Conservation (phyloP, 2,329 filamentous ascomycete species). For the Pestalotiopsis fici region DNA sequence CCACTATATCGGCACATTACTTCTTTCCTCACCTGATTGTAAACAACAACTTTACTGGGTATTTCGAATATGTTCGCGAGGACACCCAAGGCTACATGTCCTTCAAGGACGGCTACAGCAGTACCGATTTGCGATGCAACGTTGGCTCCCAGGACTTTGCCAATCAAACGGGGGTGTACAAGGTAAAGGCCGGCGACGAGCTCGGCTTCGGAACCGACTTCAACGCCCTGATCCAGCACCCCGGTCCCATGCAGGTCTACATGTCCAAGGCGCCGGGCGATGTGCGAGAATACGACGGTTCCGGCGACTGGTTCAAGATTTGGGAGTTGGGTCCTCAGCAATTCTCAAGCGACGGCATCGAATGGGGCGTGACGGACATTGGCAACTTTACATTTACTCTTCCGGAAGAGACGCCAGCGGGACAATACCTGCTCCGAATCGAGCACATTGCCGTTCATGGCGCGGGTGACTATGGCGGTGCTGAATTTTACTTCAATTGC, state of each 20-base stretch:
- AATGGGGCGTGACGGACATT: not conserved
- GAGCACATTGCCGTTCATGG: not conserved
- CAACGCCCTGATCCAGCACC: not conserved
- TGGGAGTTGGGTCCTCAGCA: not conserved
- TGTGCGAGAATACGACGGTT: not conserved
- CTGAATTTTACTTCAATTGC: not conserved
- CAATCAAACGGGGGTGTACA: not conserved
- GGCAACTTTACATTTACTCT: not conserved
- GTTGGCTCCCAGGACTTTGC: not conserved
- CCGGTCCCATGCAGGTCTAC: not conserved
- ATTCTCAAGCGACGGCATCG: not conserved
- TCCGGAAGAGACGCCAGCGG: not conserved
- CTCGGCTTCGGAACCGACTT: not conserved
- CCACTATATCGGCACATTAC: not conserved
- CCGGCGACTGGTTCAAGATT: conserved; percentile 4
- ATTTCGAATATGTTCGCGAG: not conserved
- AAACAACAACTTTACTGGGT: not conserved
- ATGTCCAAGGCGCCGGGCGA: not conserved
- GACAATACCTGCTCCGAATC: not conserved
- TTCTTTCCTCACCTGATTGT: not conserved
- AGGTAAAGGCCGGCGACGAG: not conserved
- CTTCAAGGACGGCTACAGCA: not conserved
- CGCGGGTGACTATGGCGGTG: not conserved
- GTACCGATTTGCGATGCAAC: not conserved
- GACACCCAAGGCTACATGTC: not conserved